Conservation (phyloP, 768 basidiomycete species). For the Boletus barrowsii region DNA sequence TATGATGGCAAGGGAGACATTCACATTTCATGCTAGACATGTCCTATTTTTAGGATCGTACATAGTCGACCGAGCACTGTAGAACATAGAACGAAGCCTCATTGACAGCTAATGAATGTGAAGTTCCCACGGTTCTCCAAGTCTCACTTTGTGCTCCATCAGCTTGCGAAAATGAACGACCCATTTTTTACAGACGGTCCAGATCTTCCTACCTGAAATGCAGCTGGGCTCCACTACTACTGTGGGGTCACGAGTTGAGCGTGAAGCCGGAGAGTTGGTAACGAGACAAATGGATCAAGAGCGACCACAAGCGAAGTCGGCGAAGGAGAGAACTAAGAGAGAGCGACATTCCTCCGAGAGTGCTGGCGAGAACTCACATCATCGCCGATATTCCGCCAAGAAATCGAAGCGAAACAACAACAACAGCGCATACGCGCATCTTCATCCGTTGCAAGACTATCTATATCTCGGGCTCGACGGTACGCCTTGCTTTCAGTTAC, state of each 20-base stretch:
- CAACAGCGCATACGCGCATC: conserved; percentile 51
- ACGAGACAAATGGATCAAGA: background rate
- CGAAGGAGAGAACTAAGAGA: background rate
- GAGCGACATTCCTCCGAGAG: background rate
- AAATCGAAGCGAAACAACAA: conserved; percentile 45
- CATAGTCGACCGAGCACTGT: too few species aligned
- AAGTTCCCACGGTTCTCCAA: background rate
- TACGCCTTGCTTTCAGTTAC: conserved; percentile 27
- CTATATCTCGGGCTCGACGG: conserved; percentile 55
- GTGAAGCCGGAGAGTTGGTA: background rate
- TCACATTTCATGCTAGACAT: too few species aligned
- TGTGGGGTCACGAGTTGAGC: background rate
- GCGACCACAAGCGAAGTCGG: background rate
- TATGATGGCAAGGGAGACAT: too few species aligned
- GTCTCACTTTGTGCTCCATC: too few species aligned
- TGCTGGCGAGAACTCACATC: background rate
- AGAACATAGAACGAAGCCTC: too few species aligned
- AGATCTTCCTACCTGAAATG: conserved; percentile 9
- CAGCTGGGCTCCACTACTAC: background rate
- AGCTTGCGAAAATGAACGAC: background rate
- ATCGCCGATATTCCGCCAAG: conserved; percentile 11
- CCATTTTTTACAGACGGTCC: background rate
- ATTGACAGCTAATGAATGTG: background rate
- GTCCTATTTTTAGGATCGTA: too few species aligned
- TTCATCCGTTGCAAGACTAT: conserved; percentile 51